Conservation (phyloP, 1,284 basidiomycete species). For the Boletus sp. region DNA sequence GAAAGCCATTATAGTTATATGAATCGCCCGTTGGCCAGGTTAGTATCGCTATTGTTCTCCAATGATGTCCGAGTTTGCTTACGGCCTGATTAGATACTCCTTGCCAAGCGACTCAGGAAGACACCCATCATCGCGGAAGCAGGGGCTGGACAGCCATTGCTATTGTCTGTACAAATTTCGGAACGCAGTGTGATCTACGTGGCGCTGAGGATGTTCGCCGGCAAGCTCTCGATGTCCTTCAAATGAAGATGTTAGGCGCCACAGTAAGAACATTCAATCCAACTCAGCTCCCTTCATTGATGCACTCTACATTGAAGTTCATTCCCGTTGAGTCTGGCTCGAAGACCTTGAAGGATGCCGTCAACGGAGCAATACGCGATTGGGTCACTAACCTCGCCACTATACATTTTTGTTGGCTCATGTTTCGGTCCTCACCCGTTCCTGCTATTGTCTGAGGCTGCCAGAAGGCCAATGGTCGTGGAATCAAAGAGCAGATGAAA, state of each 20-base stretch:
- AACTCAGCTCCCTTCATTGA: too few species aligned
- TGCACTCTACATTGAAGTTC: too few species aligned
- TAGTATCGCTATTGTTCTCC: background rate
- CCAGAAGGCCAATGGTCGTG: constrained; percentile 11
- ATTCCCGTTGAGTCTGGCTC: constrained; percentile 6
- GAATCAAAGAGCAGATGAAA: constrained; percentile 8
- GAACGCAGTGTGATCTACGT: too few species aligned
- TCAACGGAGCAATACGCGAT: constrained; percentile 13
- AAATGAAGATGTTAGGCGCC: too few species aligned
- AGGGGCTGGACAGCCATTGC: too few species aligned
- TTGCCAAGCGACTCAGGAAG: constrained; percentile 6
- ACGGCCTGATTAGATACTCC: background rate
- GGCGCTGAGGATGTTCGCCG: too few species aligned
- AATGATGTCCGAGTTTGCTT: background rate
- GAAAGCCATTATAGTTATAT: too few species aligned
- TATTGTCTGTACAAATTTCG: too few species aligned
- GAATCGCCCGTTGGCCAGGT: constrained; percentile 12
- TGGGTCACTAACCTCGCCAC: constrained; percentile 9
- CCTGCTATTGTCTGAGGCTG: constrained; percentile 11
- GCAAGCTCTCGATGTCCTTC: too few species aligned
- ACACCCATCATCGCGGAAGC: constrained; percentile 9
- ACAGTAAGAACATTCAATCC: too few species aligned
- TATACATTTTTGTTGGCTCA: constrained; percentile 10
- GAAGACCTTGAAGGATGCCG: constrained; percentile 10
- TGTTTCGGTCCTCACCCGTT: constrained; percentile 14